Base-by-base conservation (phyloP, 805 yeast genomes). In the Pichia manshurica region DNA sequence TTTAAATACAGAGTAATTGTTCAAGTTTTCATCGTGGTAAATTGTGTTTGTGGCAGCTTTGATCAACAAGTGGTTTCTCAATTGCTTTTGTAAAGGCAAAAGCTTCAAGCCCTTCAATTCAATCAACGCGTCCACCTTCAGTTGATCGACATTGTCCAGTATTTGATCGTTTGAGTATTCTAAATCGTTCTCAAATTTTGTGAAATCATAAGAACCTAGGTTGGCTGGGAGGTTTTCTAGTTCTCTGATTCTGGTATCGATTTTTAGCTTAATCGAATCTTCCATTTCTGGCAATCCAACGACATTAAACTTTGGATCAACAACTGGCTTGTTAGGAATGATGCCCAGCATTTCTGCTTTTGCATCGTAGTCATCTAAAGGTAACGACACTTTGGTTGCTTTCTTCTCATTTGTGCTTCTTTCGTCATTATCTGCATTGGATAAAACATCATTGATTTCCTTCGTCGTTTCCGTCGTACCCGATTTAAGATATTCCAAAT, bases 41-140 rank as follows among this genome's bases (percentile, higher is more conserved):
- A 83, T 83, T 5, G 84, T 46, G 75, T 57, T 52, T 8, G 63
- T 53, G 20, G 64, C 56, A 3, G 58, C 50, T 32, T 58, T 56
- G 32, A 61, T 63, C n/a, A 84, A 63, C 20, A 86, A 61, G 52
- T 71, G 73, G 58, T 81, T 82, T 61, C 87, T 81, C 44, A 84
- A 55, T 48, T 78, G 79, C 59, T 85, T 86, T 61, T 86, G 95
- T 54, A 81, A 78, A 1, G 84, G 72, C 46, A 86, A 68, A 4
- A 84, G 62, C 54, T 81, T 78, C 49, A 86, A 68, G 1, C 85
- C 70, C 61, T 84, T 86, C 56, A 86, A 67, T 65, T 86, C 95
- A 36, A 85, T 71, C 31, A 86, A 65, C 5, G 88, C 79, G 46
- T 72, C 75, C n/a, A 83, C 62, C 62, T 85, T 85, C 47, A 82